Conservation (phyloP, 1,139 yeast species). For the Protomyces gravidus region DNA sequence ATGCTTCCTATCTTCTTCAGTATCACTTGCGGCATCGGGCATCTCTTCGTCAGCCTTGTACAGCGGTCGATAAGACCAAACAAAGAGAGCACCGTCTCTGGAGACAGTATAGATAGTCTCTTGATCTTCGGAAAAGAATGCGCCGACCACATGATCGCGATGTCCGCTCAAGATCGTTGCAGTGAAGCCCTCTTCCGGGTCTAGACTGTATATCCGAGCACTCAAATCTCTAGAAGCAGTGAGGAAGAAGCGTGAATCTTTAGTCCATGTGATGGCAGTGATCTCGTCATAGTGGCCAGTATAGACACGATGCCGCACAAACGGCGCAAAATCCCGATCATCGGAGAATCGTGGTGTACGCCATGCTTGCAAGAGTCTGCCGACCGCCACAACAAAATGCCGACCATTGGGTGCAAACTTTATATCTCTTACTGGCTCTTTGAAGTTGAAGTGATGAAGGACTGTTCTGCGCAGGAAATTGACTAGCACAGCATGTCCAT, state of each 20-base stretch:
- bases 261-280: slow-evolving; percentile 77
- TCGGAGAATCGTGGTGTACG: slow-evolving; percentile 68
- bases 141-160: slow-evolving; percentile 77
- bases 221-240: slow-evolving; percentile 89
- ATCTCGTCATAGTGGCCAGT: slow-evolving; percentile 92
- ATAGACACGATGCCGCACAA: slow-evolving; percentile 80
- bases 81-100: slow-evolving; percentile 89
- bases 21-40: slow-evolving; percentile 30
- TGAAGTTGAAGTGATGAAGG: slow-evolving; percentile 91
- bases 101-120: slow-evolving; percentile 77
- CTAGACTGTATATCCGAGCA: slow-evolving; percentile 75
- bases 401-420: slow-evolving; percentile 86
- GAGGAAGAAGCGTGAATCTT: slow-evolving; percentile 79
- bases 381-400: slow-evolving; percentile 79
- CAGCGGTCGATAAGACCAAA: slow-evolving; percentile 66
- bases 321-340: slow-evolving; percentile 89
- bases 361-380: slow-evolving; percentile 88
- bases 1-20: slow-evolving; percentile 33
- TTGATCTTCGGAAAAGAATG: slow-evolving; percentile 80
- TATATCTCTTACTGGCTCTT: slow-evolving; percentile 66
- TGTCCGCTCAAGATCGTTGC: slow-evolving; percentile 90
- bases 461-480: slow-evolving; percentile 80
- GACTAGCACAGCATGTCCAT: slow-evolving; percentile 88
- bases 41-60: slow-evolving; percentile 42
- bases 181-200: slow-evolving; percentile 69